Conservation (phyloP, 225 moss, liverwort and hornwort species). For the Polytrichum commune region DNA sequence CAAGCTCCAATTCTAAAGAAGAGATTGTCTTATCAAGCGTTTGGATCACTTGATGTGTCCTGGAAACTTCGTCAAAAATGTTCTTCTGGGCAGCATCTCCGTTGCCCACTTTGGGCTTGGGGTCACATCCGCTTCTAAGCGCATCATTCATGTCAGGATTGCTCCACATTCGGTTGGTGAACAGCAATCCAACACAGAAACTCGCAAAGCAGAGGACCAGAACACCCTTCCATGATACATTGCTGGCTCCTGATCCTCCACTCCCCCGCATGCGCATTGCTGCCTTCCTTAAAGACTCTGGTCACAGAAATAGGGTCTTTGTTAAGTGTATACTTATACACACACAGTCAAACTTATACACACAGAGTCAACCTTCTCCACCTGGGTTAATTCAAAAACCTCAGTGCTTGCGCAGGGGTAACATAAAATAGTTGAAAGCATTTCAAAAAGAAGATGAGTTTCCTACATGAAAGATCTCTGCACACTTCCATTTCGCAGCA, state of each 20-base stretch:
- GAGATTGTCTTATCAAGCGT: slow-evolving; percentile 78
- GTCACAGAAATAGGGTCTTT: too few relatives aligned
- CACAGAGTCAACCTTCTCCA: too few relatives aligned
- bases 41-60: slow-evolving; percentile 48
- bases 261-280: slow-evolving; percentile 15
- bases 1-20: slow-evolving; percentile 77
- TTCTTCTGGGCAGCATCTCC: slow-evolving; percentile 26
- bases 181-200: slow-evolving; percentile 63
- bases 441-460: too few relatives aligned
- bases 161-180: slow-evolving; percentile 69
- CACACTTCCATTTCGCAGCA: too few relatives aligned
- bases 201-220: slow-evolving; percentile 60
- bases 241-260: slow-evolving; percentile 10
- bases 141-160: slow-evolving; percentile 27
- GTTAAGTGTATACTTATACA: too few relatives aligned
- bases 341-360: too few relatives aligned
- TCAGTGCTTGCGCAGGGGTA: too few relatives aligned
- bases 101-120: slow-evolving; percentile 43
- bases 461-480: too few relatives aligned
- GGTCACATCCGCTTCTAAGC: slow-evolving; percentile 37
- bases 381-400: too few relatives aligned
- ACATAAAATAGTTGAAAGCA: too few relatives aligned
- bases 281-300: too few relatives aligned
- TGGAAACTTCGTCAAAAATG: slow-evolving; percentile 51
- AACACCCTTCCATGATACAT: slow-evolving; percentile 57